Evolutionary conservation across 1,284 basidiomycete species (phyloP).

Genomic region (Takashimella tepidaria): DNA sequence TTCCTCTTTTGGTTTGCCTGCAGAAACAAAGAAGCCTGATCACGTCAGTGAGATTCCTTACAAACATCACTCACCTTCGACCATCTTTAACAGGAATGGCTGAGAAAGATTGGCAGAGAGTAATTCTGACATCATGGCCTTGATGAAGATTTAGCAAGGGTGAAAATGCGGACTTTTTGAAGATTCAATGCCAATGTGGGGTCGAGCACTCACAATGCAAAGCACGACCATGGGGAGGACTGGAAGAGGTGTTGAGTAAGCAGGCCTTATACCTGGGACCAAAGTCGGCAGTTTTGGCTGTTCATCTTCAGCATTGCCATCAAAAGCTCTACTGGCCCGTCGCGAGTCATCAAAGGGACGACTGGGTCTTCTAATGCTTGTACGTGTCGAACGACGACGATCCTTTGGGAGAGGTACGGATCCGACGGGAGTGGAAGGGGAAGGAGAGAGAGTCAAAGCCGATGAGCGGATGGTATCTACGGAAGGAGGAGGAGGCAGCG

Average conservation of each 20-base stretch:
- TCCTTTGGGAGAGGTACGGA: not conserved
- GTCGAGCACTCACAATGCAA: conserved; percentile 79
- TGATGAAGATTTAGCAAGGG: conserved; percentile 4
- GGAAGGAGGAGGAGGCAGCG: not conserved
- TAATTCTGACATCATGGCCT: conserved; percentile 92
- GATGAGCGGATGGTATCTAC: not conserved
- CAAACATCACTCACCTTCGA: conserved; percentile 60
- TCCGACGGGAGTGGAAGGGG: not conserved
- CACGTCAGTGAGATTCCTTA: not conserved
- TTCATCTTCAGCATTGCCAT: conserved; percentile 24
- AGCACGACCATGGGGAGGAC: conserved; percentile 83
- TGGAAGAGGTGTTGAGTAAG: conserved; percentile 67
- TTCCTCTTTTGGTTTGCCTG: conserved; percentile 33
- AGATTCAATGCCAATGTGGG: no score
- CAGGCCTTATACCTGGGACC: conserved; percentile 46
- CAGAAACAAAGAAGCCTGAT: conserved; percentile 34
- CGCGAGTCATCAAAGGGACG: not conserved
- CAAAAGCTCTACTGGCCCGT: not conserved
- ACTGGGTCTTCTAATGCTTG: not conserved
- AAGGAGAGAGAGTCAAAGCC: not conserved
- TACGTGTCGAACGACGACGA: not conserved
- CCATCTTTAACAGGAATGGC: conserved; percentile 87
- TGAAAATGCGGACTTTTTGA: no score
- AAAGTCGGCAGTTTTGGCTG: conserved; percentile 40
- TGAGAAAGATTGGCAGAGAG: conserved; percentile 84